Evolutionary conservation across 1,284 basidiomycete genomes (phyloP).

Genomic region (Apiotrichum veenhuisii): DNA sequence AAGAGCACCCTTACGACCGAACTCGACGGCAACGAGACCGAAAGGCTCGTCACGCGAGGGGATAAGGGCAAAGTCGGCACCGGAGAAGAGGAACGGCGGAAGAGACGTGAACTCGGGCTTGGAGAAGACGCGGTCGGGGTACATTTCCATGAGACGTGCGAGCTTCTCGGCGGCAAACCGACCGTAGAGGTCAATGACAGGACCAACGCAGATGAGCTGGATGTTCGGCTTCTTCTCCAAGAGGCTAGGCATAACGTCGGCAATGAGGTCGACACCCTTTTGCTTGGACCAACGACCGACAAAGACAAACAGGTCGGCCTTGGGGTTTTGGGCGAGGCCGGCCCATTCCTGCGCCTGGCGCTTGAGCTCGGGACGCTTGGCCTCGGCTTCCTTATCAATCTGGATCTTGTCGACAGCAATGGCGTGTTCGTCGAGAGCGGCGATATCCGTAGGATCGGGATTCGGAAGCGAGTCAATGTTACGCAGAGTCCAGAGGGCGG

Average conservation of each 20-base stretch:
- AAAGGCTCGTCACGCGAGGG: conserved; percentile 93
- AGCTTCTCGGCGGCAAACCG: conserved; percentile 90
- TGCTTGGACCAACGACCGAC: conserved; percentile 96
- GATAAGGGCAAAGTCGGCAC: conserved; percentile 88
- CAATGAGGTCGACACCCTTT: conserved; percentile 91
- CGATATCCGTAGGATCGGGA: conserved; percentile 85
- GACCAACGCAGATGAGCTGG: conserved; percentile 82
- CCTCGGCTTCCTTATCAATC: conserved; percentile 75
- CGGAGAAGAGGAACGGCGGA: conserved; percentile 87
- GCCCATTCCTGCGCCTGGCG: conserved; percentile 92
- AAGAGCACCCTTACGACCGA: conserved; percentile 88
- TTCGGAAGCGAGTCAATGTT: conserved; percentile 91
- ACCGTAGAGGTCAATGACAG: conserved; percentile 89
- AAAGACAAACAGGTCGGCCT: conserved; percentile 86
- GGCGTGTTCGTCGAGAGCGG: conserved; percentile 76
- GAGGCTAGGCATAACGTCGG: conserved; percentile 84
- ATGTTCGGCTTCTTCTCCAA: conserved; percentile 79
- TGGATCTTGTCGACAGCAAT: conserved; percentile 67
- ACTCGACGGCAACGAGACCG: conserved; percentile 89
- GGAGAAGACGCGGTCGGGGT: conserved; percentile 85
- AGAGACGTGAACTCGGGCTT: conserved; percentile 90
- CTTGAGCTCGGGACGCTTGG: conserved; percentile 79
- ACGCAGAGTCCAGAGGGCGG: conserved; percentile 87
- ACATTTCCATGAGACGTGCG: conserved; percentile 85
- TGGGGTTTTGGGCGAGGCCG: conserved; percentile 79